phyloP scores from a whole-genome alignment of 495 filamentous ascomycete species.

The Daldinia loculata region DNA sequence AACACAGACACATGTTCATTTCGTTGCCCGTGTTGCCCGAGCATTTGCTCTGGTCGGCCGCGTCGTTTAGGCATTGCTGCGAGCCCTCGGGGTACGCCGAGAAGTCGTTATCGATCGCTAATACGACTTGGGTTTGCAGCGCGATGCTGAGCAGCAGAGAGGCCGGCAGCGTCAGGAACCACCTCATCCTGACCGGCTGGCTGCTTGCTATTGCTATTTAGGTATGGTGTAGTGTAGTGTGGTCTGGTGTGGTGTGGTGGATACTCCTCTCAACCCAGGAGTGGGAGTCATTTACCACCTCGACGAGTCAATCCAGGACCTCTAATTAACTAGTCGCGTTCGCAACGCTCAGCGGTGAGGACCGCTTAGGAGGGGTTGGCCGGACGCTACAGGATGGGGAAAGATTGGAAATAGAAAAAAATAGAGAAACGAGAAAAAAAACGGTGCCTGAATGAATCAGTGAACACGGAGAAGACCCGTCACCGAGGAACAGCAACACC shows the following conservation, averaged over 20 bases:
- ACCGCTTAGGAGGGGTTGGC: not conserved
- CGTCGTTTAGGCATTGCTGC: constrained; percentile 50
- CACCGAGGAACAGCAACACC: not conserved
- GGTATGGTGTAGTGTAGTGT: not conserved
- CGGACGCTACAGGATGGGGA: constrained; percentile 1
- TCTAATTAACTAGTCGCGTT: not conserved
- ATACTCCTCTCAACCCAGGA: not conserved
- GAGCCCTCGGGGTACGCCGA: constrained; percentile 52
- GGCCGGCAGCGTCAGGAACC: constrained; percentile 31
- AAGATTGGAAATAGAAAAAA: not conserved
- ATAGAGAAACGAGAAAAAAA: constrained; percentile 3
- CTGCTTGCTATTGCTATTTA: not conserved
- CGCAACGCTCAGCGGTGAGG: not conserved
- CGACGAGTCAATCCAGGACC: not conserved
- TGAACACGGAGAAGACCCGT: not conserved
- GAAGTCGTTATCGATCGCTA: constrained; percentile 51
- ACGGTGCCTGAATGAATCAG: not conserved
- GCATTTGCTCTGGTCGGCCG: constrained; percentile 48
- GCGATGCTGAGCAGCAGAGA: constrained; percentile 47
- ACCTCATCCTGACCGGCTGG: constrained; percentile 30
- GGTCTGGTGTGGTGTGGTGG: not conserved
- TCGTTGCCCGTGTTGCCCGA: constrained; percentile 41
- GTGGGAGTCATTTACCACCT: not conserved
- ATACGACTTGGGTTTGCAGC: constrained; percentile 38
- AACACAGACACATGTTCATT: constrained; percentile 56